Evolutionary conservation across 768 basidiomycete genomes (phyloP).

Genomic region (Basidioascus undulatus): DNA sequence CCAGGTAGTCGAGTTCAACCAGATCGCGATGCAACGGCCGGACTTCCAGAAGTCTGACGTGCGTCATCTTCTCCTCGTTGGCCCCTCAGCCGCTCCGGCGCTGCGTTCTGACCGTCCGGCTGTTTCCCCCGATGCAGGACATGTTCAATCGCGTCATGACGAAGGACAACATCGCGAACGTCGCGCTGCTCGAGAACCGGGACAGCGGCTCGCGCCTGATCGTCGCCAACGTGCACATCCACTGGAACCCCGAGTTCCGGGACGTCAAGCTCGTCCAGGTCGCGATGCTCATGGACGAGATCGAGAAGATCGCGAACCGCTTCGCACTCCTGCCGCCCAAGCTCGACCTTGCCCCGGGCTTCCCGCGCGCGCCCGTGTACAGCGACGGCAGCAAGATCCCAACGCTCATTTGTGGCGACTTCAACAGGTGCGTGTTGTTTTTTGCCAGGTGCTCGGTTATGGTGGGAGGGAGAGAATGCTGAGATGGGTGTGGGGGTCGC

Average conservation of each 20-base stretch:
- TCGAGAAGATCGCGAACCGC: conserved; percentile 63
- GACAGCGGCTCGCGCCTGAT: conserved; percentile 68
- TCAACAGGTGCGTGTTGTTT: too few relatives aligned
- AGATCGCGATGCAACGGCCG: conserved; percentile 70
- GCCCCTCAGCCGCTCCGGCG: too few relatives aligned
- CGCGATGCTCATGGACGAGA: conserved; percentile 75
- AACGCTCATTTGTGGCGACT: conserved; percentile 76
- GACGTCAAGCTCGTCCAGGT: conserved; percentile 95
- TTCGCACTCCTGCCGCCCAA: conserved; percentile 64
- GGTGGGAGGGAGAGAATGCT: too few relatives aligned
- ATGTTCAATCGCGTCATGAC: conserved; percentile 97
- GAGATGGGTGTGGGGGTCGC: too few relatives aligned
- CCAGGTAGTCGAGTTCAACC: conserved; percentile 76
- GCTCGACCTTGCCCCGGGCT: conserved; percentile 12
- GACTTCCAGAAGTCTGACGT: conserved; percentile 69
- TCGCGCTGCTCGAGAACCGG: conserved; percentile 65
- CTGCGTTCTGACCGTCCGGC: too few relatives aligned
- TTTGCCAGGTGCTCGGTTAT: too few relatives aligned
- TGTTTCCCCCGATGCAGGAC: conserved; percentile 87
- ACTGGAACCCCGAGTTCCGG: conserved; percentile 74
- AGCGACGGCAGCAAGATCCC: conserved; percentile 74
- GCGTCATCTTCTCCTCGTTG: too few relatives aligned
- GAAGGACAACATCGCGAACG: conserved; percentile 76
- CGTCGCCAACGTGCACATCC: conserved; percentile 71
- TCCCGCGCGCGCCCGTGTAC: conserved; percentile 34